Base-by-base conservation (phyloP, 2,329 filamentous ascomycete species). In the Phialophora chinensis region DNA sequence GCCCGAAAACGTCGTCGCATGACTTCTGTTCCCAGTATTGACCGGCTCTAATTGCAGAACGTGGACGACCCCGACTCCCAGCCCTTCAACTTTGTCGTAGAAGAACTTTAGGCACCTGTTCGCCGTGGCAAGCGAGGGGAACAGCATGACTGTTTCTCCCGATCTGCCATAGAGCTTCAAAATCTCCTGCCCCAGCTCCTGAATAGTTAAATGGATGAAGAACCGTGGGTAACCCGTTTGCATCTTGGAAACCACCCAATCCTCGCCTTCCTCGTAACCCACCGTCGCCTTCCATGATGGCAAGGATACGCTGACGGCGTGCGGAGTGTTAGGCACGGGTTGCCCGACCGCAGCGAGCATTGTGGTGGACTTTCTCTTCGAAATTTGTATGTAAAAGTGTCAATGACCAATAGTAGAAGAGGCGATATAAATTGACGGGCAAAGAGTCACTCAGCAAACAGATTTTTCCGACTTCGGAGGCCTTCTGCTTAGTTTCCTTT, bases 251-350 rank as follows among this genome's bases (percentile, higher is more conserved):
- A 95, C 71, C n/a, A 99, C 91, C 90, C 92, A 95, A 64, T 89
- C 83, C 76, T 96, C 86, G 59, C 93, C 94, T 78, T 99, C 93
- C 78, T 99, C 95, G 75, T 99, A 99, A 49, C 88, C 94, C 47
- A 99, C 84, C 74, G 96, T 98, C 71, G 93, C 85, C 71, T 85
- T 85, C 95, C 95, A 99, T 80, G 93, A 96, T 47, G 95, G 95
- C 29, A 99, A 83, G 17, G 95, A 98, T 50, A 98, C 94, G 78
- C 94, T 98, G 71, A 98, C 92, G 71, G 94, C 95, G 83, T 94
- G 91, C 65, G 89, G 87, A 64, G 91, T 93, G 76, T 93, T 88
- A 47, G 91, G 91, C 67, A 94, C 91, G 4, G 91, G 86, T 74
- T 90, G 88, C 73, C 91, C 91, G 44, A 91, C 63, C 7, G 71